Evolutionary conservation across 139 green algal species (phyloP).

Genomic region (Dunaliella primolecta): DNA sequence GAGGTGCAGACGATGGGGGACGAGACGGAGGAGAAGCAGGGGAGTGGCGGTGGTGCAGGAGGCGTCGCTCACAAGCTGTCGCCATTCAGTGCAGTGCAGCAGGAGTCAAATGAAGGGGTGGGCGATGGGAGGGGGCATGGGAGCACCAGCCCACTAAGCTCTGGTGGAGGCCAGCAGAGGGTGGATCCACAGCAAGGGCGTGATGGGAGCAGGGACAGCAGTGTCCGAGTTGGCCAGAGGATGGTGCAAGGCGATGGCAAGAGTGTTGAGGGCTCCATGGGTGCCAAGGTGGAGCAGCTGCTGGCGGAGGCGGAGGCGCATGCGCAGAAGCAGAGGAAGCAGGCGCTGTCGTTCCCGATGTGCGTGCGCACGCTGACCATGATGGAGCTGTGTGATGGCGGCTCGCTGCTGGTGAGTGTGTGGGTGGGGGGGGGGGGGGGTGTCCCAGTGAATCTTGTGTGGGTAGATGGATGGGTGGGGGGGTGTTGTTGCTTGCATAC

Average conservation of each 20-base stretch:
- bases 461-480: no score
- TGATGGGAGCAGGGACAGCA: not conserved
- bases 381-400: conserved; percentile 10
- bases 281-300: not conserved
- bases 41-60: no score
- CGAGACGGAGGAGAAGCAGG: not conserved
- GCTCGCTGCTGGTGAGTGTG: not conserved
- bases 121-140: not conserved
- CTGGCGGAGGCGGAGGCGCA: not conserved
- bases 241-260: not conserved
- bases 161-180: not conserved
- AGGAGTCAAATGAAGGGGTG: no score
- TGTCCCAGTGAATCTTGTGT: no score
- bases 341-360: not conserved
- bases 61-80: no score
- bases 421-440: no score
- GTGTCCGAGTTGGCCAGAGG: no score
- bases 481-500: no score
- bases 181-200: not conserved
- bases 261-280: not conserved
- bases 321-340: not conserved
- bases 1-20: not conserved
- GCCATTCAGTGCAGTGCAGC: no score
- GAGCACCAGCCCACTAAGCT: no score
- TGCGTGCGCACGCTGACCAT: conserved; percentile 6